Evolutionary conservation across 176 grass and related monocot species (phyloP).

Genomic region (Carex scoparia): DNA sequence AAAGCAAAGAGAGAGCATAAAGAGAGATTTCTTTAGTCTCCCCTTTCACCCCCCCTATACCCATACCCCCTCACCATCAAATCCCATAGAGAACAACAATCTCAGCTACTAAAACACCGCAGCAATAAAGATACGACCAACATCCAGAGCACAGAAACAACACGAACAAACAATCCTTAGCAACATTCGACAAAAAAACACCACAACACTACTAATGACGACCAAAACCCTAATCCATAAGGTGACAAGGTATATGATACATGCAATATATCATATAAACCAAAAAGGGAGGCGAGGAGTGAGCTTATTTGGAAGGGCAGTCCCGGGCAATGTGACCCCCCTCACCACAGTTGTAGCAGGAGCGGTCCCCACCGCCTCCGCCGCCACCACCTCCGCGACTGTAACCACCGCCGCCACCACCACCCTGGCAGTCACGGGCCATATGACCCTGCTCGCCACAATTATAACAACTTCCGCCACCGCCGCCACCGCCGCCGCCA

Average conservation of each 20-base stretch:
- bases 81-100: slow-evolving; percentile 3
- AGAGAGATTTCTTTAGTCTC: slow-evolving; percentile 7
- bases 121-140: slow-evolving; percentile 7
- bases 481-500: slow-evolving; percentile 32
- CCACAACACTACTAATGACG: slow-evolving; percentile 3
- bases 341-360: slow-evolving; percentile 88
- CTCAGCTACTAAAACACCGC: slow-evolving; percentile 10
- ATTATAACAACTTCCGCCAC: slow-evolving; percentile 63
- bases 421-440: slow-evolving; percentile 58
- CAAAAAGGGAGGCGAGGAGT: neutral
- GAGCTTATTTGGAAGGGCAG: slow-evolving; percentile 33
- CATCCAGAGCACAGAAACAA: slow-evolving; percentile 19
- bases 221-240: slow-evolving; percentile 27
- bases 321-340: slow-evolving; percentile 80
- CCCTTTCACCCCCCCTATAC: slow-evolving; percentile 26
- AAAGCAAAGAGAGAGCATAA: slow-evolving; percentile 22
- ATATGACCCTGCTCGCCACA: slow-evolving; percentile 78
- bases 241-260: slow-evolving; percentile 20
- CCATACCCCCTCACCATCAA: neutral
- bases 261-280: slow-evolving; percentile 24
- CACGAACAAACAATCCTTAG: slow-evolving; percentile 24
- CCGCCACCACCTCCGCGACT: slow-evolving; percentile 27
- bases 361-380: slow-evolving; percentile 29
- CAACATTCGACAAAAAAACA: slow-evolving; percentile 26
- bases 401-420: slow-evolving; percentile 21